Conservation (phyloP, 2,329 filamentous ascomycete genomes). For the Fusarium euwallaceae region DNA sequence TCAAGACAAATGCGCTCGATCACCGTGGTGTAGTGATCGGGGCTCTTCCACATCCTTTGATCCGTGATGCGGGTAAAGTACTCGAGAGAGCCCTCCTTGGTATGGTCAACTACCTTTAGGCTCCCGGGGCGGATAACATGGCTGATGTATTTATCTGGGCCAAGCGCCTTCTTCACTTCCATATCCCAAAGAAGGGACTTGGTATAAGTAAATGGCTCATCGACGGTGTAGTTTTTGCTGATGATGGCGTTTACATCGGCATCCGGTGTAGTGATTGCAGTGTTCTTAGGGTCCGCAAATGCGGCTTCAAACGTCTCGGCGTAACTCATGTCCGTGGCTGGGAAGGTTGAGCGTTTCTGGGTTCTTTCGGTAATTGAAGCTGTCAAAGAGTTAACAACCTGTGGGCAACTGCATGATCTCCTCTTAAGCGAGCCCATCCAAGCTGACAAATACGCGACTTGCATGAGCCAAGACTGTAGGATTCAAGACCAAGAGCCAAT, state of each 20-base stretch:
- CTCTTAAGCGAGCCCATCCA: background rate
- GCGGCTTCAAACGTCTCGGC: background rate
- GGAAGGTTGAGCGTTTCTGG: background rate
- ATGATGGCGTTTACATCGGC: slow-evolving; percentile 1
- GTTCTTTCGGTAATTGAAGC: background rate
- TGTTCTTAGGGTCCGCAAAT: background rate
- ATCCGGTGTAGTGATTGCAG: background rate
- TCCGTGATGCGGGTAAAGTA: background rate
- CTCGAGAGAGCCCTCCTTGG: background rate
- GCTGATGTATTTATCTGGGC: slow-evolving; percentile 5
- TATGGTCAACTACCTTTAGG: background rate
- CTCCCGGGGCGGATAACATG: slow-evolving; percentile 5
- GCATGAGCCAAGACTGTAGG: background rate
- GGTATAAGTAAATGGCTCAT: background rate
- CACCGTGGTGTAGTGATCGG: background rate
- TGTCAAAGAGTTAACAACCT: background rate
- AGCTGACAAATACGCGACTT: background rate
- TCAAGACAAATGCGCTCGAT: slow-evolving; percentile 1
- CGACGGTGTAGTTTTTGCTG: background rate
- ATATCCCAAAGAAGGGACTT: slow-evolving; percentile 2
- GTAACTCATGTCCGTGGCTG: background rate
- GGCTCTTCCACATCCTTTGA: background rate
- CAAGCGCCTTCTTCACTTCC: slow-evolving; percentile 2
- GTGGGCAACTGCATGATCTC: background rate
- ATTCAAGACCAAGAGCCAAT: background rate